A percentile compares a stretch with the other conserved stretches of the same genome.
Conservation (phyloP, 2,329 filamentous ascomycete species). For the Didymella pinodella region DNA sequence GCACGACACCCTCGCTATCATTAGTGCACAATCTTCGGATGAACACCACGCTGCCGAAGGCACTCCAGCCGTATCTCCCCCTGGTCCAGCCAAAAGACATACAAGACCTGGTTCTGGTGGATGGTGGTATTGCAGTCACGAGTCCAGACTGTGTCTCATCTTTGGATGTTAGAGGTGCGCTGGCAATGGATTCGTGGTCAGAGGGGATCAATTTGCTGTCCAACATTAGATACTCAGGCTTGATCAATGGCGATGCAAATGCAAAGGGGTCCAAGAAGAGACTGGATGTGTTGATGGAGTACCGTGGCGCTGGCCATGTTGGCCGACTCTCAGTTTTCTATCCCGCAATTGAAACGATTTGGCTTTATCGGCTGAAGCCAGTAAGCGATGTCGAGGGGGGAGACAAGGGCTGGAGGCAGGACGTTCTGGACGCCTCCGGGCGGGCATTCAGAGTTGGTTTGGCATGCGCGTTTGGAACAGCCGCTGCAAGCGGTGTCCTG, state of each 20-base stretch:
- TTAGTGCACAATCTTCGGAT: not conserved
- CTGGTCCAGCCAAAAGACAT: not conserved
- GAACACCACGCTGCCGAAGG: not conserved
- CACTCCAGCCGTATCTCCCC: not conserved
- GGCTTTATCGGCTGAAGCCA: not conserved
- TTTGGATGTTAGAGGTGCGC: not conserved
- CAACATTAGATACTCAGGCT: not conserved
- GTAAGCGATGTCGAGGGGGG: not conserved
- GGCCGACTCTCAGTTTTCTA: not conserved
- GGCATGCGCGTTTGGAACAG: constrained; percentile 3
- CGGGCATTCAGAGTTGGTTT: not conserved
- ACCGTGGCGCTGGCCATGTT: not conserved
- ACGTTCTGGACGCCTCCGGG: not conserved
- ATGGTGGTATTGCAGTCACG: not conserved
- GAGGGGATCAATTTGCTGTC: not conserved
- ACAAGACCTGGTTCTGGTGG: not conserved
- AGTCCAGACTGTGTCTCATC: not conserved
- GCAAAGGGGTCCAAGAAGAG: not conserved
- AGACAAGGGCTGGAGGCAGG: not conserved
- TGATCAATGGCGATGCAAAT: not conserved
- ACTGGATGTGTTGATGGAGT: not conserved
- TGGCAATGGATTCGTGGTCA: not conserved
- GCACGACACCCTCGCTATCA: not conserved
- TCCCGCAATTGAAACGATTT: not conserved
- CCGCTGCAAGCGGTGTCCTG: constrained; percentile 3